Conservation (phyloP, 1,139 yeast genomes). For the Kodamaea sp. region DNA sequence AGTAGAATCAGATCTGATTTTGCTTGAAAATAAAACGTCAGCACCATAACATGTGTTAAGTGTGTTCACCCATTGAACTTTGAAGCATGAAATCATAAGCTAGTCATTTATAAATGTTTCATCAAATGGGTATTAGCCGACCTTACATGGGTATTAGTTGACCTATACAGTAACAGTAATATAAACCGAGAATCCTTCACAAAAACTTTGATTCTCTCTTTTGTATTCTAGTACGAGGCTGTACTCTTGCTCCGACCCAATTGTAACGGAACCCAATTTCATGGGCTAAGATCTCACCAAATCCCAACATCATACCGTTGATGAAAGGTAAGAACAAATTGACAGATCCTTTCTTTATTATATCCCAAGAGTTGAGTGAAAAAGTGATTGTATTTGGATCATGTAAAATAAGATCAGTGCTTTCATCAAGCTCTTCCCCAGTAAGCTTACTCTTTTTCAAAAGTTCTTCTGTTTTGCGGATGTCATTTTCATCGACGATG, state of each 20-base stretch:
- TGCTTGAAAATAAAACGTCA: too few species aligned
- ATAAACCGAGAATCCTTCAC: conserved; percentile 2
- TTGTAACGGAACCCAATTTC: conserved; percentile 81
- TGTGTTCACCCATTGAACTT: too few species aligned
- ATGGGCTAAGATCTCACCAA: conserved; percentile 93
- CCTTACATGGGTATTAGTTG: not conserved
- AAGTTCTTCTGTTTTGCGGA: conserved; percentile 8
- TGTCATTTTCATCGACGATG: conserved; percentile 4
- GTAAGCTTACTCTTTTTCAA: not conserved
- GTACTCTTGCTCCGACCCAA: conserved; percentile 73
- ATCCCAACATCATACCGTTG: conserved; percentile 94
- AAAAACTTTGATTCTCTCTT: conserved; percentile 18
- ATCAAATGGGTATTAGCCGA: not conserved
- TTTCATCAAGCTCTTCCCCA: not conserved
- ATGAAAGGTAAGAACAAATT: conserved; percentile 82
- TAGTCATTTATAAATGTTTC: not conserved
- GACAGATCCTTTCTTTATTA: conserved; percentile 54
- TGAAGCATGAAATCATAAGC: too few species aligned
- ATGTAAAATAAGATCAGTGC: not conserved
- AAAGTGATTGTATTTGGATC: conserved; percentile 5
- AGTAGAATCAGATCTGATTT: too few species aligned
- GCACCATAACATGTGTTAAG: too few species aligned
- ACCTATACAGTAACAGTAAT: not conserved
- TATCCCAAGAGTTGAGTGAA: conserved; percentile 24
- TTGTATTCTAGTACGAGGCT: conserved; percentile 35